Evolutionary conservation across 345 rosid species (phyloP), one percentile per base, ranked within the genome.

Genomic region (Kernera saxatilis): DNA sequence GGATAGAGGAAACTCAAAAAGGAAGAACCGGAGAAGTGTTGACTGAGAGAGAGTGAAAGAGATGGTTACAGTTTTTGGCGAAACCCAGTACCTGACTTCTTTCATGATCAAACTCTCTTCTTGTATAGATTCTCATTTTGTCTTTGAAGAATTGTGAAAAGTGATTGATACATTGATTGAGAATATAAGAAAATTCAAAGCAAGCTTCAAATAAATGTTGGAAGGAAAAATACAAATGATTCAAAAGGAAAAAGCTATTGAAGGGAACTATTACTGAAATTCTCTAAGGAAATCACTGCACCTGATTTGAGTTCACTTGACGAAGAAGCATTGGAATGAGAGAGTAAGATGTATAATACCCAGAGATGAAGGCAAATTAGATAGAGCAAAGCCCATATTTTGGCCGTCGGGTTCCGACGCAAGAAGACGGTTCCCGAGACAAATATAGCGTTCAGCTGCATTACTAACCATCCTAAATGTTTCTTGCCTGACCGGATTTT

Each of bases 331-430:
- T 54, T 49, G 0, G 93, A 80, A 55, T 84, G 82, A 25, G 92
- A 82, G 26, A 71, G 59, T 25, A 91, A 80, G 59, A 93, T 89
- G 77, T 93, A 93, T 53, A 89, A 13, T 79, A 93, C 97, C 98
- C 98, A 93, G 21, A 91, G 51, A 74, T 93, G 98, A 70, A 93
- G 96, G 77, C 88, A 89, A 21, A 83, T 82, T 2, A 93, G 77
- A 79, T 93, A 91, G 5, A 83, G 71, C 35, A 82, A 1, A 12
- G 91, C 81, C 91, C 95, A 91, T n/a, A 85, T 17, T 73, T 84
- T 93, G 6, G 95, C 91, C 0, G 86, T 23, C 2, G 96, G 86
- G 81, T 91, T 91, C 76, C 91, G 84, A 78, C 88, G 84, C 32
- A 91, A 66, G 72, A 87, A 89, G 45, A 86, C 84, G 0, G 86